A percentile compares a stretch with the other conserved stretches of the same genome.
These are phyloP conservation scores for Stephanodiscus triporus DNA, from an alignment of 108 stramenopile species.

Conservation along the genomic window DNA sequence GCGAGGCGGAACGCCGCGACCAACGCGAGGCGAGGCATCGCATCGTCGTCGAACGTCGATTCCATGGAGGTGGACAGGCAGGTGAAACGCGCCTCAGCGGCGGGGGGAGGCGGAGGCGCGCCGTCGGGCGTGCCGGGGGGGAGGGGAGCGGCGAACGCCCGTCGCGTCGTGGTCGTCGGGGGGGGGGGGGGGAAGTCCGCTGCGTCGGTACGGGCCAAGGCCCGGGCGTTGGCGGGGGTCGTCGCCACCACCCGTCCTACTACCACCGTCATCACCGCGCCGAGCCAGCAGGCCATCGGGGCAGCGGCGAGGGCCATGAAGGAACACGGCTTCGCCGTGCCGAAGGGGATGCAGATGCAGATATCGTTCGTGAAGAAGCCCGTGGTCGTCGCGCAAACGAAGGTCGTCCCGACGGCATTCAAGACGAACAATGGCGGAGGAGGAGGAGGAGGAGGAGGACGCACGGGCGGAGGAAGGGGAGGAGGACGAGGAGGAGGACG, in stretches of 20 bases:
- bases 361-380: constrained; percentile 71
- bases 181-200: no score
- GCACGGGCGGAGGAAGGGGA: neutral
- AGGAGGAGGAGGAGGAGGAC: constrained; percentile 9
- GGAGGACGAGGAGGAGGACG: constrained; percentile 17
- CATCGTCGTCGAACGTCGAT: constrained; percentile 53
- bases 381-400: neutral
- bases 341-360: constrained; percentile 78
- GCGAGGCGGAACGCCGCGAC: constrained; percentile 70
- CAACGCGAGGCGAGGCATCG: constrained; percentile 59
- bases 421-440: neutral
- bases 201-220: constrained; percentile 16
- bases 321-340: constrained; percentile 64
- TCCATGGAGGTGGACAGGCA: constrained; percentile 73
- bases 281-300: constrained; percentile 58
- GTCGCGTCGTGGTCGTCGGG: constrained; percentile 5
- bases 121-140: constrained; percentile 10
- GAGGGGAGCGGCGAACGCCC: constrained; percentile 13
- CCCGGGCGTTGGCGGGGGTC: neutral
- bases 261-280: constrained; percentile 20
- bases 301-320: constrained; percentile 80
- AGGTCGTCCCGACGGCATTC: neutral
- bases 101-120: constrained; percentile 4
- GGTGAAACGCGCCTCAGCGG: constrained; percentile 48
- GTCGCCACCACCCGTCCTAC: neutral